Conservation (phyloP, 2,329 filamentous ascomycete species). For the Fusarium multiceps region DNA sequence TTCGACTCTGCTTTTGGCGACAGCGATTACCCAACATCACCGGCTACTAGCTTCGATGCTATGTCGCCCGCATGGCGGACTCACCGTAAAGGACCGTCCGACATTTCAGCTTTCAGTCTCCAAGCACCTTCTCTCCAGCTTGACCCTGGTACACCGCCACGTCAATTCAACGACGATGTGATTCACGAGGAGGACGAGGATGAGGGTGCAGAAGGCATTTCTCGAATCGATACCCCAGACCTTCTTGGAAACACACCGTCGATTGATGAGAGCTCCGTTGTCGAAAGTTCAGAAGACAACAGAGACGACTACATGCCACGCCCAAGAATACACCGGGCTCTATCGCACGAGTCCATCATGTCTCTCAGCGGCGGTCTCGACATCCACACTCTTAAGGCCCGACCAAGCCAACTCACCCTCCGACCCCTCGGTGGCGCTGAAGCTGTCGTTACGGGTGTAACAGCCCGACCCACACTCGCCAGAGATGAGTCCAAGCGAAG, state of each 20-base stretch:
- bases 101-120: slow-evolving; percentile 64
- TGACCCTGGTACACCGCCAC: slow-evolving; percentile 48
- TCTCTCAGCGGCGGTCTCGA: slow-evolving; percentile 89
- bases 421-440: slow-evolving; percentile 65
- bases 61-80: slow-evolving; percentile 68
- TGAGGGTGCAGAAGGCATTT: slow-evolving; percentile 33
- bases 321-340: slow-evolving; percentile 68
- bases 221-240: slow-evolving; percentile 42
- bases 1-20: slow-evolving; percentile 75
- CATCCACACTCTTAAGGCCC: slow-evolving; percentile 82
- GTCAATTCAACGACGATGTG: slow-evolving; percentile 44
- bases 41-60: slow-evolving; percentile 79
- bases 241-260: slow-evolving; percentile 44
- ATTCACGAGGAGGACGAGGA: slow-evolving; percentile 57
- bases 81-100: slow-evolving; percentile 68
- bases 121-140: slow-evolving; percentile 52
- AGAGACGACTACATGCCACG: slow-evolving; percentile 53
- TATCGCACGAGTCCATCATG: slow-evolving; percentile 89
- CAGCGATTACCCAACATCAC: slow-evolving; percentile 81
- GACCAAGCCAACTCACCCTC: slow-evolving; percentile 79
- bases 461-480: slow-evolving; percentile 68
- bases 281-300: slow-evolving; percentile 47
- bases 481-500: slow-evolving; percentile 60
- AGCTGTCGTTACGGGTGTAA: slow-evolving; percentile 68
- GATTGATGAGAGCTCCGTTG: slow-evolving; percentile 52